Evolutionary conservation across 2,329 filamentous ascomycete species (phyloP), one percentile per base, ranked within the genome.

Genomic region (Madurella fahalii): DNA sequence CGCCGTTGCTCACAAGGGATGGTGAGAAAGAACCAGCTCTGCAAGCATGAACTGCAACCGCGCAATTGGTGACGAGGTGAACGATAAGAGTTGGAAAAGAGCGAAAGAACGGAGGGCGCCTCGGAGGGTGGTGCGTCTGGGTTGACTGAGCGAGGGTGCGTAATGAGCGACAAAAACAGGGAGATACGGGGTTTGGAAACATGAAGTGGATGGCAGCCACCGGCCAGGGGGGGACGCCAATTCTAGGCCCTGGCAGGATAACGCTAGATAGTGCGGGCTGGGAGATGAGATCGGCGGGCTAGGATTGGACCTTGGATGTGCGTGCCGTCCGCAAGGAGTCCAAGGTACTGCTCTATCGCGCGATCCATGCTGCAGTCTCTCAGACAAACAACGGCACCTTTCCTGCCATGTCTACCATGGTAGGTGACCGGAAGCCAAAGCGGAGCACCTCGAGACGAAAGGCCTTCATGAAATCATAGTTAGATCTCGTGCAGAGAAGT

Each of bases 161-260:
- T 59, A 61, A 63, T 63, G 59, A 56, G 56, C 44, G 54, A 54
- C 52, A 42, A 56, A 58, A 59, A 57, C 56, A 58, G 56, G 58
- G 53, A 55, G 50, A 47, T 39, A 18, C 37, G 56, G 56, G 54
- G 56, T 39, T 39, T 51, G 47, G 52, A 48, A 42, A 40, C 30
- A 16, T 42, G 15, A 42, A 42, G 8, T 42, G 40, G 40, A 17
- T 18, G 40, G 17, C 8, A 42, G 40, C 40, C 4, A 25, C 7
- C 7, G 25, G 40, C 40, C 5, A 40, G 37, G 37, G 50, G 45
- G 25, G n/a, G n/a, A n/a, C n/a, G 51, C 53, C 46, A 57, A 51
- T 31, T 16, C 43, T 43, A 30, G 50, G 20, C 50, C 42, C 47
- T 45, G 39, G 32, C 42, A 47, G 41, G 46, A 59, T 63, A 56